A percentile compares a stretch with the other conserved stretches of the same genome.
phyloP scores from a whole-genome alignment of 352 stramenopile species.

The Phytophthora cactorum region DNA sequence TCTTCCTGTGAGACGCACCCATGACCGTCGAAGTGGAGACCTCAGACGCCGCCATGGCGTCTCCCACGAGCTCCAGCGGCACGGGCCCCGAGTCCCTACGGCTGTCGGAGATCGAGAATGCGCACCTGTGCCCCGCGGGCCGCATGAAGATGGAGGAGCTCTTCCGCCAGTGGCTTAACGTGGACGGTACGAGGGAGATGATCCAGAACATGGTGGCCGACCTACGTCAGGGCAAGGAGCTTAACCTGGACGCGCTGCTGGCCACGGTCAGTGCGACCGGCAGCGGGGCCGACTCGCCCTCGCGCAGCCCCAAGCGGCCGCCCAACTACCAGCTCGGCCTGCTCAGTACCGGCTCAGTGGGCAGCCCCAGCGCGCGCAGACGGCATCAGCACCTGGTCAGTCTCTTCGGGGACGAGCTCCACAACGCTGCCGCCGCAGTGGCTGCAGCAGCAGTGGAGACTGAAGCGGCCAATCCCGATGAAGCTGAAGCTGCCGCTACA shows the following conservation, averaged over 20 bases:
- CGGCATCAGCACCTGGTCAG: conserved; percentile 76
- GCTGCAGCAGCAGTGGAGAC: conserved; percentile 12
- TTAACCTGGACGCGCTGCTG: conserved; percentile 53
- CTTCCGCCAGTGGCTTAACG: conserved; percentile 88
- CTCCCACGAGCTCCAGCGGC: conserved; percentile 49
- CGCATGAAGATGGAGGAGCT: conserved; percentile 91
- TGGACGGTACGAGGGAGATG: conserved; percentile 86
- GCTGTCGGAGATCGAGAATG: conserved; percentile 84
- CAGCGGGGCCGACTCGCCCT: conserved; percentile 52
- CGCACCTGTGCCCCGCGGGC: conserved; percentile 76
- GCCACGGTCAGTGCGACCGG: conserved; percentile 17
- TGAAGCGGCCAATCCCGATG: conserved; percentile 18
- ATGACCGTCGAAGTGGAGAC: conserved; percentile 63
- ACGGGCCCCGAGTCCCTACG: conserved; percentile 59
- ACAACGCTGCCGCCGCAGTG: conserved; percentile 35
- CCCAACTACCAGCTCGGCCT: conserved; percentile 78
- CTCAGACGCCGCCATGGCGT: conserved; percentile 67
- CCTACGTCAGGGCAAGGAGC: conserved; percentile 75
- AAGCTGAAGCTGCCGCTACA: conserved; percentile 4
- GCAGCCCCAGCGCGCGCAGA: conserved; percentile 49
- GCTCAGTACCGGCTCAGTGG: conserved; percentile 36
- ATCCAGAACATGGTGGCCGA: conserved; percentile 85
- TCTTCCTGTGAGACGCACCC: neutral
- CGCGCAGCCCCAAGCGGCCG: conserved; percentile 80
- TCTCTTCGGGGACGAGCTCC: conserved; percentile 80